These are phyloP conservation scores for Agrostemma githago DNA, from an alignment of 148 eudicot genomes.

Conservation along the genomic window DNA sequence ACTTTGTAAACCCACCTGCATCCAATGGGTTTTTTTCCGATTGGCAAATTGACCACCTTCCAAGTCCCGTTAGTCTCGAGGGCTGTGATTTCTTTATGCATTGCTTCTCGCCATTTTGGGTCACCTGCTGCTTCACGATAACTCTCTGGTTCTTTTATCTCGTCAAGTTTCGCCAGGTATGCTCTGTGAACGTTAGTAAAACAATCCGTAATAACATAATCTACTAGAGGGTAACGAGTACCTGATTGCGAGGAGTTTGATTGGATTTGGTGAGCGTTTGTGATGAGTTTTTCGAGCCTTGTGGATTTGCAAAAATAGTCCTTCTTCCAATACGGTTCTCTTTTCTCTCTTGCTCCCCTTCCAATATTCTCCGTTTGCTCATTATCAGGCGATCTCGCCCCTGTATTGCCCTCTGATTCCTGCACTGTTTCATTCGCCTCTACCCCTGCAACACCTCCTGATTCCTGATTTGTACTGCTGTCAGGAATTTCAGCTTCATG, in stretches of 20 bases:
- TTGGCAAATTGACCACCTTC: too few species aligned
- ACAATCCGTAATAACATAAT: too few species aligned
- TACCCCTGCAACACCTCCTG: not conserved
- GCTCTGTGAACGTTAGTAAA: too few species aligned
- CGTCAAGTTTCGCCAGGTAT: too few species aligned
- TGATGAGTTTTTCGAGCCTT: not conserved
- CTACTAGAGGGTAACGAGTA: too few species aligned
- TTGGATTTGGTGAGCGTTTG: not conserved
- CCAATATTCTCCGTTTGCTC: not conserved
- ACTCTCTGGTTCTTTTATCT: too few species aligned
- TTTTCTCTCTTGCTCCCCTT: not conserved
- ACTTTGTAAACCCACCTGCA: too few species aligned
- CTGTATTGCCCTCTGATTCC: not conserved
- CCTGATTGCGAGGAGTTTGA: not conserved
- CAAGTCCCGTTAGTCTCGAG: too few species aligned
- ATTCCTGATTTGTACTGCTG: not conserved
- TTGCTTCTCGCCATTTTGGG: too few species aligned
- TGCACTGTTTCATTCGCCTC: not conserved
- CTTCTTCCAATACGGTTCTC: not conserved
- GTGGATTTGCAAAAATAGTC: not conserved
- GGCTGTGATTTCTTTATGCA: too few species aligned
- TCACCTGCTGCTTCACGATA: too few species aligned
- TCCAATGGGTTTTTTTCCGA: too few species aligned
- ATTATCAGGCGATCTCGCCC: not conserved
- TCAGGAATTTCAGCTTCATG: not conserved